Base-by-base conservation (phyloP, 225 moss, liverwort and hornwort genomes). In the Asterella californica region DNA sequence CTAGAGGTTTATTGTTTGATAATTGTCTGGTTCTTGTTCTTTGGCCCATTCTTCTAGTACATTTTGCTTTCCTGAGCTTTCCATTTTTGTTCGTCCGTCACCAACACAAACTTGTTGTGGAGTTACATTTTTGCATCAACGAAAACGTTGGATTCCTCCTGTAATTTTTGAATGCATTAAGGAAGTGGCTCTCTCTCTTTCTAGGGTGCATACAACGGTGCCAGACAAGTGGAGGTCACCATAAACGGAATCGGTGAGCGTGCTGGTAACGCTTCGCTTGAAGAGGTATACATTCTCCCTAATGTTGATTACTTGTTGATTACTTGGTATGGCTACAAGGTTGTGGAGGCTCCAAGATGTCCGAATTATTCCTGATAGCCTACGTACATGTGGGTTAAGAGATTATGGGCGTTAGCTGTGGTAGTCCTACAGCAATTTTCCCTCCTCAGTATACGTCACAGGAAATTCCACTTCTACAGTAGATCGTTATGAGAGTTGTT, bases 191-290 rank as follows among this genome's bases (percentile, higher is more conserved):
- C 19, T 22, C 10, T 38, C 29, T 5, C 45, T 14, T 74, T 62
- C 22, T 75, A 89, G 89, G 99, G 99, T 73, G 95, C 92, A 24
- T 22, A 86, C 85, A 89, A 70, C 17, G 99, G 99, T 76, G 99
- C 99, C 30, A 90, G 99, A 77, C 99, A 99, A 88, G 87, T 99
- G 81, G 99, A 99, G 88, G 91, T 91, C 34, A 99, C 99, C 7
- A 92, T 99, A 72, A 99, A 99, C 81, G 99, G 99, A 34, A 99
- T 99, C 12, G 99, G 99, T 45, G 99, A 99, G 90, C 93, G 99
- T 27, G 99, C 99, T 34, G 95, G 99, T 63, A 99, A 99, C 80
- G 99, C 99, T 25, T 99, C 99, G n/a, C 90, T 99, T 9, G 99
- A 99, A 83, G 99, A 99, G 90, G 89, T 89, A 81, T n/a, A 30